phyloP scores from a whole-genome alignment of 129 eudicot species.

The Scalesia atractyloides region DNA sequence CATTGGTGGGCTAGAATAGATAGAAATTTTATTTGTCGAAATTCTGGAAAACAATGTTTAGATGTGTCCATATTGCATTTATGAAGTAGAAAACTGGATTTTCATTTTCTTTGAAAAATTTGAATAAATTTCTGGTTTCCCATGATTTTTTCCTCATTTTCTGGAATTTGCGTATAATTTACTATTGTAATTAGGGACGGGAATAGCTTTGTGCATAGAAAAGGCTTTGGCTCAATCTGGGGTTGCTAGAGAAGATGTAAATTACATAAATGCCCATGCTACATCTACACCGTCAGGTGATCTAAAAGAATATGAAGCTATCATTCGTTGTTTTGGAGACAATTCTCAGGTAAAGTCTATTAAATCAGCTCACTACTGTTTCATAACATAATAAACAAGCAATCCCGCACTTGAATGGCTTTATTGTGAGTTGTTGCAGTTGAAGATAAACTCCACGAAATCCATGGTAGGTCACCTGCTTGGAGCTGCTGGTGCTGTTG shows the following conservation, averaged over 20 bases:
- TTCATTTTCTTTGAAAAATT: not conserved
- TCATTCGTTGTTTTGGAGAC: conserved; percentile 37
- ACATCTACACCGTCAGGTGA: conserved; percentile 48
- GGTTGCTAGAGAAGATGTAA: conserved; percentile 44
- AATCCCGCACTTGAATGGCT: not conserved
- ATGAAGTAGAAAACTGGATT: not conserved
- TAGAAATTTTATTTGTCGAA: not conserved
- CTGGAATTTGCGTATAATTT: not conserved
- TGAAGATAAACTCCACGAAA: conserved; percentile 53
- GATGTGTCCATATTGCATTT: not conserved
- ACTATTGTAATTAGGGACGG: conserved; percentile 27
- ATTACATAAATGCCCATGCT: conserved; percentile 59
- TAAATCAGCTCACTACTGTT: not conserved
- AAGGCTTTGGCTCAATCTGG: conserved; percentile 43
- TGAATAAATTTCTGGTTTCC: not conserved
- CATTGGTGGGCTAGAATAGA: not conserved
- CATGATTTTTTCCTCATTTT: not conserved
- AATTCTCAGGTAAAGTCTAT: conserved; percentile 39
- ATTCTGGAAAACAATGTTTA: not conserved
- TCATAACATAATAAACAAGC: not conserved
- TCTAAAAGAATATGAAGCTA: conserved; percentile 37
- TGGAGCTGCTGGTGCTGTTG: conserved; percentile 61
- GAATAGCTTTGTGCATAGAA: conserved; percentile 39
- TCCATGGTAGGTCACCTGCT: conserved; percentile 56
- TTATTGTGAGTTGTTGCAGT: conserved; percentile 28